A percentile compares a stretch with the other conserved stretches of the same genome.
These are phyloP conservation scores for Cronartium ribicola DNA, from an alignment of 1,284 basidiomycete genomes.

Conservation along the genomic window DNA sequence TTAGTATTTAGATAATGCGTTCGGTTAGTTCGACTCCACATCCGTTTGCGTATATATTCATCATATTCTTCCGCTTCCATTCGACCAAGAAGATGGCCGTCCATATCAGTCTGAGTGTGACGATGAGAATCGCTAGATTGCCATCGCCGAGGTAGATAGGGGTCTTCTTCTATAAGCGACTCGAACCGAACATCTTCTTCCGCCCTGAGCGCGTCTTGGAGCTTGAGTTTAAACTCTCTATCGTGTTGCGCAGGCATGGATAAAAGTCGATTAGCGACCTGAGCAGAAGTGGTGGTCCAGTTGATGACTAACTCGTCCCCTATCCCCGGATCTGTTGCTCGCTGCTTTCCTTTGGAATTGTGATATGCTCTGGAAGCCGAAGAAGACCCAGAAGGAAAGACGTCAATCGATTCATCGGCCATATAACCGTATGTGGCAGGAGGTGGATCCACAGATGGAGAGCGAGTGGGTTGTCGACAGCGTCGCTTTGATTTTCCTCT, in stretches of 20 bases:
- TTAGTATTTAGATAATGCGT: conserved; percentile 18
- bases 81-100: conserved; percentile 1
- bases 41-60: conserved; percentile 33
- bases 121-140: neutral
- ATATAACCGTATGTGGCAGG: conserved; percentile 6
- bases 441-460: conserved; percentile 29
- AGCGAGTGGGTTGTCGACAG: conserved; percentile 22
- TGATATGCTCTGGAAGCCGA: conserved; percentile 9
- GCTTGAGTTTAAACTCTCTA: conserved; percentile 26
- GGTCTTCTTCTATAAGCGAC: conserved; percentile 19
- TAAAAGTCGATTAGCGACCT: conserved; percentile 27
- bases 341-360: conserved; percentile 23
- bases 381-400: conserved; percentile 11
- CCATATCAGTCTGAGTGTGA: conserved; percentile 16
- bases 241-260: conserved; percentile 15
- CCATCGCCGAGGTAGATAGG: conserved; percentile 24
- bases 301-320: conserved; percentile 31
- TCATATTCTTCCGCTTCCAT: conserved; percentile 33
- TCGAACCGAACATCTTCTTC: conserved; percentile 17
- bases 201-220: conserved; percentile 22
- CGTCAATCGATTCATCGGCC: neutral
- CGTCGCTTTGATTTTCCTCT: neutral
- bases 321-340: neutral
- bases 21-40: conserved; percentile 34
- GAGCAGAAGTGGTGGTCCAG: conserved; percentile 36